A percentile compares a stretch with the other conserved stretches of the same genome.
Evolutionary conservation across 306 rosid species (phyloP).

Genomic region (Cotoneaster glaucophyllus): DNA sequence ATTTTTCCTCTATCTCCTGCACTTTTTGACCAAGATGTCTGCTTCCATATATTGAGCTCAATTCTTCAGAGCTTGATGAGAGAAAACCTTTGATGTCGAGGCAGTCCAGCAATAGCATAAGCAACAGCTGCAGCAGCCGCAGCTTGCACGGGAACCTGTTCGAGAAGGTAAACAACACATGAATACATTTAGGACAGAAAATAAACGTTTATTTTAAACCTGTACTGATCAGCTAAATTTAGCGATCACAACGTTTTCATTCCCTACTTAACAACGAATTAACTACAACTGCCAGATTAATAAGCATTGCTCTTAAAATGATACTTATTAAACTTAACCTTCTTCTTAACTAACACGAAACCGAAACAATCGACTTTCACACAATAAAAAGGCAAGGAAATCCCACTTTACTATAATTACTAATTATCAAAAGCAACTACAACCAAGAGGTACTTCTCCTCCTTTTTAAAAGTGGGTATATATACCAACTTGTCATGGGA

Average conservation of each 20-base stretch:
- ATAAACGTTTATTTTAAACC: neutral
- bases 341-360: neutral
- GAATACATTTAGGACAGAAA: neutral
- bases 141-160: slow-evolving; percentile 91
- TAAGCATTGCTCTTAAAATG: neutral
- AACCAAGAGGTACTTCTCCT: too few relatives aligned
- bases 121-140: slow-evolving; percentile 83
- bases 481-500: too few relatives aligned
- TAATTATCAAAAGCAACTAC: too few relatives aligned
- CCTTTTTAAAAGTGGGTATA: too few relatives aligned
- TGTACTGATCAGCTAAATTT: neutral
- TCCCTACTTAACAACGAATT: neutral
- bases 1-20: too few relatives aligned
- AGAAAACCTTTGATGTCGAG: slow-evolving; percentile 84
- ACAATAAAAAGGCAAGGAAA: neutral
- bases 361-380: neutral
- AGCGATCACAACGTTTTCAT: neutral
- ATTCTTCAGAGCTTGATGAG: slow-evolving; percentile 86
- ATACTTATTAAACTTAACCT: neutral
- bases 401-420: too few relatives aligned
- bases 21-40: slow-evolving; percentile 46
- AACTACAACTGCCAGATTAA: neutral
- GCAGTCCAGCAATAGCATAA: slow-evolving; percentile 61
- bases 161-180: slow-evolving; percentile 26
- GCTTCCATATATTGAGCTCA: slow-evolving; percentile 85